A percentile compares a stretch with the other conserved stretches of the same genome.
These are phyloP conservation scores for Fusarium camptoceras DNA, from an alignment of 2,329 filamentous ascomycete genomes.

Conservation along the genomic window DNA sequence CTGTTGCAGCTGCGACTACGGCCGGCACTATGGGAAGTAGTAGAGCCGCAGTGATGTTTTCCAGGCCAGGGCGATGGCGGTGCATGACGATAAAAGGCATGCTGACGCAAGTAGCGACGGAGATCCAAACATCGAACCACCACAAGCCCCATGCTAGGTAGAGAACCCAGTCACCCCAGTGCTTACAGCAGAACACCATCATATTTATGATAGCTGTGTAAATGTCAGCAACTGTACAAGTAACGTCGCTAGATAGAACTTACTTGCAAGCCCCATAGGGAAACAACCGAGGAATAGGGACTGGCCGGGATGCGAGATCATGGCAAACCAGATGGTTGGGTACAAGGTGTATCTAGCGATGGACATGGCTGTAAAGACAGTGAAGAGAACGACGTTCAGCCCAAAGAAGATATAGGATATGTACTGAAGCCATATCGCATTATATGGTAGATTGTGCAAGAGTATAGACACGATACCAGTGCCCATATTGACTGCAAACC, in stretches of 20 bases:
- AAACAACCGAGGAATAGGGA: constrained; percentile 76
- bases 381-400: constrained; percentile 70
- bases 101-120: constrained; percentile 64
- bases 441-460: constrained; percentile 71
- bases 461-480: constrained; percentile 75
- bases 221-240: constrained; percentile 11
- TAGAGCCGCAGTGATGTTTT: constrained; percentile 72
- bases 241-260: constrained; percentile 14
- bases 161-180: constrained; percentile 70
- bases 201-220: constrained; percentile 69
- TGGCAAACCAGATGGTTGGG: constrained; percentile 72
- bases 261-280: constrained; percentile 74
- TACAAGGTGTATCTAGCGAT: constrained; percentile 72
- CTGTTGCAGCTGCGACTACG: constrained; percentile 73
- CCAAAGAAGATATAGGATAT: constrained; percentile 70
- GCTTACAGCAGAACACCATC: constrained; percentile 69
- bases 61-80: constrained; percentile 59
- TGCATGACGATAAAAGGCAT: constrained; percentile 68
- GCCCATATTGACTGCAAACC: constrained; percentile 73
- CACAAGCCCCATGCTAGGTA: constrained; percentile 68
- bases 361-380: constrained; percentile 64
- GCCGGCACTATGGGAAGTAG: constrained; percentile 75
- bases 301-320: constrained; percentile 75
- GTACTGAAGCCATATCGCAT: constrained; percentile 67
- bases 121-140: constrained; percentile 67